Percentiles rank a stretch among this genome's conserved stretches.
These are phyloP conservation scores for Ephemerocybe angulata DNA, from an alignment of 768 basidiomycete genomes.

Conservation along the genomic window DNA sequence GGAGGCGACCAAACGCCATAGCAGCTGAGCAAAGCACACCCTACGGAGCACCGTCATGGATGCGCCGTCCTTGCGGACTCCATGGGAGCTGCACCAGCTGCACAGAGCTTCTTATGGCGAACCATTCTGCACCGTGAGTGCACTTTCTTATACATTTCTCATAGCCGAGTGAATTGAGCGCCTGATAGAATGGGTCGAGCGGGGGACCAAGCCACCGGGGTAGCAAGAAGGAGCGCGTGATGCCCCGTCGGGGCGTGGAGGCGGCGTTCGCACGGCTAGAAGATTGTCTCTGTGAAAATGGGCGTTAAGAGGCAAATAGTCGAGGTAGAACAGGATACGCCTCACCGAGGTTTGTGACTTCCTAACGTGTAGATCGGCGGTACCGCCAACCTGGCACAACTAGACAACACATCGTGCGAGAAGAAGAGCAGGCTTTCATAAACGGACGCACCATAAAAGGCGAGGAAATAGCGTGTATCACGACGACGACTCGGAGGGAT, in stretches of 20 bases:
- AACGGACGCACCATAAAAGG: background rate
- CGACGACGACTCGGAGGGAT: no score
- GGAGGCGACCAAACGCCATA: background rate
- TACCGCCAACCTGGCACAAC: background rate
- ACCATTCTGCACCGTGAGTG: background rate
- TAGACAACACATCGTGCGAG: background rate
- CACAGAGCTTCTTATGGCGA: no score
- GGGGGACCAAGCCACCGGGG: background rate
- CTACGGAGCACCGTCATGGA: no score
- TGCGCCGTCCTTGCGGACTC: no score
- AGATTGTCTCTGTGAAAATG: constrained; percentile 2
- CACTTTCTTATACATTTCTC: background rate
- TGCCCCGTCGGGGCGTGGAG: background rate
- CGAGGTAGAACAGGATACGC: background rate
- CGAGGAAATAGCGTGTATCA: background rate
- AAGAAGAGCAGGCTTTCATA: background rate
- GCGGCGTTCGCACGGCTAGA: background rate
- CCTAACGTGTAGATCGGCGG: background rate
- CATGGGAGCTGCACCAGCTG: no score
- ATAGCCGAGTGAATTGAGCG: no score
- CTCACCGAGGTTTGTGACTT: background rate
- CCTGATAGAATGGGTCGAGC: no score
- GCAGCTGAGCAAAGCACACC: no score
- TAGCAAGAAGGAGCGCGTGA: background rate
- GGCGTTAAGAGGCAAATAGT: constrained; percentile 1